Conservation (phyloP, 345 rosid species). For the Clarkia xantiana region DNA sequence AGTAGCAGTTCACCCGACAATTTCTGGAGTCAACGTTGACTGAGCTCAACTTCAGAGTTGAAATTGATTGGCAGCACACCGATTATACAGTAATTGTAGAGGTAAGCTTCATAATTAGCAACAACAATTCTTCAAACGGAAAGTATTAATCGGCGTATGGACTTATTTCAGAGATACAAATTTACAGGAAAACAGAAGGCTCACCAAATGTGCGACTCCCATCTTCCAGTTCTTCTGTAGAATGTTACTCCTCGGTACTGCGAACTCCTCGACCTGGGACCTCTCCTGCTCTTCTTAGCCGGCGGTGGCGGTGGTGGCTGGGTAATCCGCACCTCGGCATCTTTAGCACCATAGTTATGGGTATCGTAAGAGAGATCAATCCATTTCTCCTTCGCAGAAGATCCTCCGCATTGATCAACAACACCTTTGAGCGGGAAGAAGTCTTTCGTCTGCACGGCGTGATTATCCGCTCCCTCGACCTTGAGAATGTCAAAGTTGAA, state of each 20-base stretch:
- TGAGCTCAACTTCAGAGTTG: background rate
- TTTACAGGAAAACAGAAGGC: background rate
- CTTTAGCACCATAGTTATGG: slow-evolving; percentile 11
- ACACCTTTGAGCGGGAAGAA: slow-evolving; percentile 37
- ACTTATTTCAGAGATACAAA: background rate
- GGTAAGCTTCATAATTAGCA: slow-evolving; percentile 3
- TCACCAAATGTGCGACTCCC: slow-evolving; percentile 98
- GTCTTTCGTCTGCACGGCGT: slow-evolving; percentile 38
- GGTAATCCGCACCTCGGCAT: slow-evolving; percentile 22
- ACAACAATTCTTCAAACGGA: background rate
- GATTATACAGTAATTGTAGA: too few relatives aligned
- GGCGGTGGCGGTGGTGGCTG: slow-evolving; percentile 32
- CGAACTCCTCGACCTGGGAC: slow-evolving; percentile 95
- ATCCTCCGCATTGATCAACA: slow-evolving; percentile 15
- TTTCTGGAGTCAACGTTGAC: slow-evolving; percentile 3
- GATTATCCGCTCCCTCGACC: slow-evolving; percentile 23
- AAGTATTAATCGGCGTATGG: background rate
- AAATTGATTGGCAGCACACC: too few relatives aligned
- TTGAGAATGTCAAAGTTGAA: slow-evolving; percentile 61
- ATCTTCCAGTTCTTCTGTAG: slow-evolving; percentile 84
- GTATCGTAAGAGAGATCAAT: slow-evolving; percentile 37
- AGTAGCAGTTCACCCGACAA: background rate
- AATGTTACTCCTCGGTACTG: slow-evolving; percentile 95
- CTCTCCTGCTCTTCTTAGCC: slow-evolving; percentile 79
- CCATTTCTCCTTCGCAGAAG: slow-evolving; percentile 27